Base-by-base conservation (phyloP, 805 yeast genomes). In the Kregervanrija delftensis region DNA sequence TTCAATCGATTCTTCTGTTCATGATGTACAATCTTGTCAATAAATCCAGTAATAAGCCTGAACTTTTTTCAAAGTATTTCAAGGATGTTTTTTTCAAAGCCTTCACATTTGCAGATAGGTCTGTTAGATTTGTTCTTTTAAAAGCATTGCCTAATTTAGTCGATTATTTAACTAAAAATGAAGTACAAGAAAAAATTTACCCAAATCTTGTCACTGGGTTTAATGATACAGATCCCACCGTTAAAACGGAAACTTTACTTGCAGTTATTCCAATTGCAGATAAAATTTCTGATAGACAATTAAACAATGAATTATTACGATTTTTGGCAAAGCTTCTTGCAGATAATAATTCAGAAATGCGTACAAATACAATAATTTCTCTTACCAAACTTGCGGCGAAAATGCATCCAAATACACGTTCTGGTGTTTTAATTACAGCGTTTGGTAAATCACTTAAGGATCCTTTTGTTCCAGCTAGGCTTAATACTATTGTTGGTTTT, bases 361-460 rank as follows among this genome's bases (percentile, higher is more conserved):
- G 96, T 53, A 84, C 87, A 3, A 84, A 83, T 55, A 86, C 95
- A 0, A 76, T 87, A 12, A 70, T 83, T 15, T 72, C 86, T 37
- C 72, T 88, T 32, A 79, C 84, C 35, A 77, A 77, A 44, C 77
- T 88, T 38, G 81, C 93, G 0, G 61, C 71, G 31, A 65, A 69
- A 47, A 73, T 88, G 53, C 79, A 79, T 54, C 56, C 68, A 15
- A 63, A 60, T 12, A 69, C 84, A 3, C 72, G 90, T 46, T 72
- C 86, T 9, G 81, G 79, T 16, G 96, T 93, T 2, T 66, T 93
- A 40, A 80, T 88, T 3, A 88, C 96, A 1, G 98, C 97, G 0
- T 83, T 86, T 54, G 76, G 86, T 2, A 83, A 89, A 55, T 84
- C 95, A 0, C 69, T 91, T 39, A 81, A 81, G 54, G 99, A 91